Conservation (phyloP, 441 rosid genomes). For the Populus hybrid region DNA sequence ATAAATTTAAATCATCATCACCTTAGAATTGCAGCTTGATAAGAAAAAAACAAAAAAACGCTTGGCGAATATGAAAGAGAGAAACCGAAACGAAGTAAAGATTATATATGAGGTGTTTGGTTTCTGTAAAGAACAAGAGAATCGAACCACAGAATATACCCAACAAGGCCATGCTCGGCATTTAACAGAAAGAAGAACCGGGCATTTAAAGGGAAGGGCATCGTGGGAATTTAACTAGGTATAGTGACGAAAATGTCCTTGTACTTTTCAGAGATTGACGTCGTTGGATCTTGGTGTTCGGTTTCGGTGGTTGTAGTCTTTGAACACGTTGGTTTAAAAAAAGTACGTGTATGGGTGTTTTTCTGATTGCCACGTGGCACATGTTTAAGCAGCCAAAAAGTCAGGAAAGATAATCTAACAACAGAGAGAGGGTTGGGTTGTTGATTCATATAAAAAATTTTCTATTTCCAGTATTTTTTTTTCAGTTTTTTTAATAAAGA, state of each 20-base stretch:
- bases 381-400: background rate
- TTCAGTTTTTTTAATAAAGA: no score
- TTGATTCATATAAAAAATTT: no score
- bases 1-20: background rate
- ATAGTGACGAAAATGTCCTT: conserved; percentile 33
- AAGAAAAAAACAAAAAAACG: background rate
- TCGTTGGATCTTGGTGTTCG: conserved; percentile 1
- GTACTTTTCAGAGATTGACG: conserved; percentile 17
- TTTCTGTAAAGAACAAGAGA: conserved; percentile 18
- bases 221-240: conserved; percentile 11
- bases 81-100: background rate
- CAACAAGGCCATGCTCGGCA: conserved; percentile 33
- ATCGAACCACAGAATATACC: conserved; percentile 47
- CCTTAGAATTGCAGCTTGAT: conserved; percentile 4
- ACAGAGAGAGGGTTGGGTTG: background rate
- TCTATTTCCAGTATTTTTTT: no score
- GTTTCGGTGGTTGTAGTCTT: background rate
- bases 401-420: background rate
- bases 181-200: background rate
- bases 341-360: conserved; percentile 1
- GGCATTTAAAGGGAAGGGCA: conserved; percentile 22
- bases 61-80: conserved; percentile 7
- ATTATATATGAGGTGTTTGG: background rate
- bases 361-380: conserved; percentile 21
- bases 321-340: conserved; percentile 7